These are phyloP conservation scores for Thalia dealbata DNA, from an alignment of 176 grass and related monocot species.

Conservation along the genomic window DNA sequence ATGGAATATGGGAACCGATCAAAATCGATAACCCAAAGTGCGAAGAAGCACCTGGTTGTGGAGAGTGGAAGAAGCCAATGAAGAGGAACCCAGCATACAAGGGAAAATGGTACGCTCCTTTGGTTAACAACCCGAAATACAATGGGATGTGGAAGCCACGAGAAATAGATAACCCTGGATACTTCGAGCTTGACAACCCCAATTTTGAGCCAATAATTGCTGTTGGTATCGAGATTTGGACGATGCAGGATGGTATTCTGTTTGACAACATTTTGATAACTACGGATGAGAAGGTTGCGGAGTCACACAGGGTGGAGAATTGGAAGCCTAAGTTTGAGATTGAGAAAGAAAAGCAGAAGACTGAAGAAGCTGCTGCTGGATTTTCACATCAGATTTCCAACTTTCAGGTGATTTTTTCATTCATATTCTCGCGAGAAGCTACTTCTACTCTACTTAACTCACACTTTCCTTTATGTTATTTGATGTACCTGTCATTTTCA, in stretches of 20 bases:
- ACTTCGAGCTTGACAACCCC: conserved; percentile 78
- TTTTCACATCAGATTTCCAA: conserved; percentile 45
- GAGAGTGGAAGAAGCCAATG: conserved; percentile 95
- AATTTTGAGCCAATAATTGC: conserved; percentile 70
- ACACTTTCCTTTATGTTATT: not conserved
- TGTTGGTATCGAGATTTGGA: conserved; percentile 99
- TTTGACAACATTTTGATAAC: conserved; percentile 89
- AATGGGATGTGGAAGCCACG: conserved; percentile 97
- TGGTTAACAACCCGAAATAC: conserved; percentile 89
- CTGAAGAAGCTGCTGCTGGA: conserved; percentile 38
- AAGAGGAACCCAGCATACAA: conserved; percentile 88
- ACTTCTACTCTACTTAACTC: not conserved
- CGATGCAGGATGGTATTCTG: conserved; percentile 93
- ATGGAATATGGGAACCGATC: conserved; percentile 86
- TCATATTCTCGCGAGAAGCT: not conserved
- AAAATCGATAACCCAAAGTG: conserved; percentile 97
- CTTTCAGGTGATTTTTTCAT: conserved; percentile 45
- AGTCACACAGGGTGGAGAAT: conserved; percentile 50
- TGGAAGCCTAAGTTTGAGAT: conserved; percentile 91
- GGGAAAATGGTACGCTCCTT: conserved; percentile 89
- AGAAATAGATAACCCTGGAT: conserved; percentile 93
- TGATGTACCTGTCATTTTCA: conserved; percentile 22
- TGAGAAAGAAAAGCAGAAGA: conserved; percentile 94
- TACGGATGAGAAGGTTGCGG: conserved; percentile 71
- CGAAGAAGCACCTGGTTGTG: conserved; percentile 80